Percentiles rank a stretch among this genome's conserved stretches.
phyloP scores from a whole-genome alignment of 2,329 filamentous ascomycete genomes.

The Penicillium sp. region DNA sequence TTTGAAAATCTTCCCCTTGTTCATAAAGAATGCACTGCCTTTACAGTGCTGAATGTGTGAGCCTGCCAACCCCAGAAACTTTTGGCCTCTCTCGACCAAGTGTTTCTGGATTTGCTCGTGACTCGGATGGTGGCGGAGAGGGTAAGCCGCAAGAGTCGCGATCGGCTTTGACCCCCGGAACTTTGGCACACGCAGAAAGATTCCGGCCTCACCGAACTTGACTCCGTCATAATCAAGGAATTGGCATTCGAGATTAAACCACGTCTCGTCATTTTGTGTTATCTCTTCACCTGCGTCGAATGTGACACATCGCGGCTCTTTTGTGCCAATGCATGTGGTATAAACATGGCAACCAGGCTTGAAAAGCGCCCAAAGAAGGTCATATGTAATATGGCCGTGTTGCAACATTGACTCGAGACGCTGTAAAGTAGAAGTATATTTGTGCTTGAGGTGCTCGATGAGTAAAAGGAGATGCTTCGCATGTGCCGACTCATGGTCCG shows the following conservation, averaged over 20 bases:
- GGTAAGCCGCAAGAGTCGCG: conserved; percentile 30
- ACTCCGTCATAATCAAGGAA: conserved; percentile 33
- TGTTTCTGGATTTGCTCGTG: conserved; percentile 20
- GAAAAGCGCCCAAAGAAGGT: conserved; percentile 38
- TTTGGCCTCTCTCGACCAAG: conserved; percentile 26
- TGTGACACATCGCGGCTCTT: conserved; percentile 21
- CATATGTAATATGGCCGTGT: conserved; percentile 33
- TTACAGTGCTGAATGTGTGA: conserved; percentile 29
- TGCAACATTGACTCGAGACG: conserved; percentile 28
- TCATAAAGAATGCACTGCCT: conserved; percentile 33
- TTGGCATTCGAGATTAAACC: conserved; percentile 25
- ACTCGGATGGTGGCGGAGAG: conserved; percentile 28
- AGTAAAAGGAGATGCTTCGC: conserved; percentile 23
- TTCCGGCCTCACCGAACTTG: conserved; percentile 24
- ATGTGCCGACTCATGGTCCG: not conserved
- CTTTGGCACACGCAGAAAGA: conserved; percentile 23
- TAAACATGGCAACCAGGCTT: conserved; percentile 32
- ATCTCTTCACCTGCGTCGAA: conserved; percentile 23
- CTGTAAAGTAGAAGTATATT: conserved; percentile 22
- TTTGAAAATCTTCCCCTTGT: conserved; percentile 22
- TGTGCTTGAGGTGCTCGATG: conserved; percentile 25
- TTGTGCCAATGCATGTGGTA: conserved; percentile 26
- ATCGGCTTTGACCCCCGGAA: conserved; percentile 31
- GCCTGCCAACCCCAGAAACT: conserved; percentile 28
- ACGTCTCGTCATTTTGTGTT: conserved; percentile 18